These are phyloP conservation scores for Cryptomeria japonica DNA, from an alignment of 75 land plant species.

Conservation along the genomic window DNA sequence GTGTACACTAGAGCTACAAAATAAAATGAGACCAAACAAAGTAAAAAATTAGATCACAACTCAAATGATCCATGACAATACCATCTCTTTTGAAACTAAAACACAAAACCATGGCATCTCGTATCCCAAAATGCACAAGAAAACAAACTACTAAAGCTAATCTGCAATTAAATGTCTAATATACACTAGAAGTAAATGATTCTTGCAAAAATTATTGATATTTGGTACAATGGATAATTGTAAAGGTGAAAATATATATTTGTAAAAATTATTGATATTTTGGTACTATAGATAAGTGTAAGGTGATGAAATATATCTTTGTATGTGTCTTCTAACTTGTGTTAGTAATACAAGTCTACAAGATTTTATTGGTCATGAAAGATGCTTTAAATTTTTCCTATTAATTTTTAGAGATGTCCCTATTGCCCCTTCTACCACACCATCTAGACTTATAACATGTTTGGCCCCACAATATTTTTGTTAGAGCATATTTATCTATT, in stretches of 20 bases:
- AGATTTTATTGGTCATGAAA: background rate
- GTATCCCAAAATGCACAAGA: background rate
- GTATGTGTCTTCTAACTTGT: background rate
- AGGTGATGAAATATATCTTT: background rate
- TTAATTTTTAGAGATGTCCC: background rate
- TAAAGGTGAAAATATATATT: background rate
- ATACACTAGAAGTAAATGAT: background rate
- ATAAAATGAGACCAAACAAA: background rate
- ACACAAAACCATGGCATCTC: background rate
- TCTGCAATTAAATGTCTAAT: background rate
- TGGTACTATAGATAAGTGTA: background rate
- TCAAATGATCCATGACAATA: background rate
- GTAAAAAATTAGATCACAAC: background rate
- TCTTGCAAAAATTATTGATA: background rate
- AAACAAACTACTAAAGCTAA: background rate
- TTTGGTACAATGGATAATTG: background rate
- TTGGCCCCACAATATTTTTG: background rate
- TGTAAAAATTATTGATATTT: background rate
- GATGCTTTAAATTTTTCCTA: background rate
- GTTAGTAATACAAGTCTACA: background rate
- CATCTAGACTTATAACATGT: background rate
- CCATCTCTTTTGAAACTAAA: background rate
- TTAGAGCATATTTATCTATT: too few species aligned
- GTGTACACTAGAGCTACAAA: constrained; percentile 42
- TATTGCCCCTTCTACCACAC: background rate